Percentiles rank a stretch among this genome's conserved stretches.
Conservation (phyloP, 257 asterid species). For the Salvia rosmarinus region DNA sequence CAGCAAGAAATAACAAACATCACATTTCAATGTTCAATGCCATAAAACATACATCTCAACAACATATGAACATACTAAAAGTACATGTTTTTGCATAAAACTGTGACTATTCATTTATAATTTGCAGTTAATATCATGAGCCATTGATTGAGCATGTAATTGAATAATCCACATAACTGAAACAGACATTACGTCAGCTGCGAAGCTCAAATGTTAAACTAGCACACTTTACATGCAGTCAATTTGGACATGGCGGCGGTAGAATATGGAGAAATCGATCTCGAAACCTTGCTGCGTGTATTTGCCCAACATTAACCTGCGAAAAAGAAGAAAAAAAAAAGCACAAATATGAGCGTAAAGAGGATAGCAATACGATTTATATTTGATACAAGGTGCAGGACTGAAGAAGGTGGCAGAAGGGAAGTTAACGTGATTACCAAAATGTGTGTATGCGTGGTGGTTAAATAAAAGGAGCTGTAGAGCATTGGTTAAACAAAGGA, state of each 20-base stretch:
- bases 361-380: too few relatives aligned
- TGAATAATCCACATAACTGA: not conserved
- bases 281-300: constrained; percentile 10
- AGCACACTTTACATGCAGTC: constrained; percentile 35
- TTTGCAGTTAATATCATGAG: not conserved
- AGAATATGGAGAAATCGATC: constrained; percentile 13
- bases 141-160: not conserved
- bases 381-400: too few relatives aligned
- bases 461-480: too few relatives aligned
- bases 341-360: constrained; percentile 3
- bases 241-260: constrained; percentile 17
- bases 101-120: not conserved
- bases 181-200: not conserved
- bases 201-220: constrained; percentile 1
- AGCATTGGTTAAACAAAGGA: too few relatives aligned
- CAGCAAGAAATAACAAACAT: not conserved
- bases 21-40: constrained; percentile 1
- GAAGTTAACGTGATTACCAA: too few relatives aligned
- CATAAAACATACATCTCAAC: constrained; percentile 14
- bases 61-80: not conserved
- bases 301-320: constrained; percentile 32
- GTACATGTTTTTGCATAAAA: not conserved
- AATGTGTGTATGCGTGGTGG: too few relatives aligned
- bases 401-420: too few relatives aligned
- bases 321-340: not conserved